Percentiles rank a stretch among this genome's conserved stretches.
Evolutionary conservation across 805 yeast genomes (phyloP).

Genomic region (baker's yeast (Saccharomyces cerevisiae)): DNA sequence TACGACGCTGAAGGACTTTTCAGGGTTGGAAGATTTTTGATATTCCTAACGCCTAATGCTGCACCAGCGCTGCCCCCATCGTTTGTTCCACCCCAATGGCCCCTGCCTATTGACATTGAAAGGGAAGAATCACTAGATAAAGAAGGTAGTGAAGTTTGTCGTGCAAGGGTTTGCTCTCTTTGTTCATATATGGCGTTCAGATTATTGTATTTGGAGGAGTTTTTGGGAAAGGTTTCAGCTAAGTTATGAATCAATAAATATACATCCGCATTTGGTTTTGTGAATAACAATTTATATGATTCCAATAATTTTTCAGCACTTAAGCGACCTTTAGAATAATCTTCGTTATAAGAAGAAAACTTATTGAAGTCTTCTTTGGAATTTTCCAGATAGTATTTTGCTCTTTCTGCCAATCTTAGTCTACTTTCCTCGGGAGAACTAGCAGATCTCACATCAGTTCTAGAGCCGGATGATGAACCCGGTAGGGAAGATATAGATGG

Average conservation of each 20-base stretch:
- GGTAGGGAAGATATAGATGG: background rate
- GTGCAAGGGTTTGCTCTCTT: conserved; percentile 18
- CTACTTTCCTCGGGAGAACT: conserved; percentile 41
- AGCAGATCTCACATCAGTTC: conserved; percentile 14
- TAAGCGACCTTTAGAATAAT: conserved; percentile 39
- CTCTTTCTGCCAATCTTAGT: conserved; percentile 72
- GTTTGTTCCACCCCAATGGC: conserved; percentile 27
- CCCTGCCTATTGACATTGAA: conserved; percentile 13
- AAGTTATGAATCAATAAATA: conserved; percentile 52
- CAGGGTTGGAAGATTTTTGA: conserved; percentile 30
- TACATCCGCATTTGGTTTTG: conserved; percentile 39
- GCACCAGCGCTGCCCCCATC: conserved; percentile 6
- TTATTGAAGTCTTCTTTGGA: conserved; percentile 37
- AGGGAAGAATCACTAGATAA: conserved; percentile 15
- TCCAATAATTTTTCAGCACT: conserved; percentile 41
- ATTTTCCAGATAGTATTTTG: conserved; percentile 65
- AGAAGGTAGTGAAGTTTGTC: conserved; percentile 22
- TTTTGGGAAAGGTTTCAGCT: conserved; percentile 44
- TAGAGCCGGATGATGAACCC: background rate
- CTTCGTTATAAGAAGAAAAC: conserved; percentile 43
- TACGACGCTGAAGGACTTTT: conserved; percentile 13
- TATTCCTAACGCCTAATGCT: background rate
- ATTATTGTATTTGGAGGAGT: conserved; percentile 38
- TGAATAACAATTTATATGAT: conserved; percentile 44
- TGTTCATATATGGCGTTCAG: conserved; percentile 27